A percentile compares a stretch with the other conserved stretches of the same genome.
phyloP scores from a whole-genome alignment of 2,329 filamentous ascomycete genomes.

The Diaporthe batatas region DNA sequence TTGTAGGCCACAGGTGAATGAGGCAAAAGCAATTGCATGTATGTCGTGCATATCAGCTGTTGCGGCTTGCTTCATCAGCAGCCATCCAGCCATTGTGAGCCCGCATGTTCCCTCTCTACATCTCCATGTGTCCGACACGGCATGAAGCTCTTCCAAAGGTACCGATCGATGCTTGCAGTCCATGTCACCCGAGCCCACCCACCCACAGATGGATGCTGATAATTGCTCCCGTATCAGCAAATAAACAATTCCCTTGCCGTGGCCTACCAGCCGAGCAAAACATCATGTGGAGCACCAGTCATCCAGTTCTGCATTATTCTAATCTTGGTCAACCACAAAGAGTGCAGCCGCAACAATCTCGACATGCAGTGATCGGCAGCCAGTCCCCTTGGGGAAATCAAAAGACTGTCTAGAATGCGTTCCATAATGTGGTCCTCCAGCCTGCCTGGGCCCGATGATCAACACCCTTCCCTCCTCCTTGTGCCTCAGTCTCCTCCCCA shows the following conservation, averaged over 20 bases:
- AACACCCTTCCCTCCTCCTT: constrained; percentile 1
- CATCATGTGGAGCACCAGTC: neutral
- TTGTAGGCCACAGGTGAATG: neutral
- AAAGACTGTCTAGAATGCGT: constrained; percentile 26
- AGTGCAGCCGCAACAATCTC: neutral
- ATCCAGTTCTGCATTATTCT: neutral
- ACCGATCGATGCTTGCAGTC: neutral
- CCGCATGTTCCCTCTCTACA: neutral
- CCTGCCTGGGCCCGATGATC: constrained; percentile 23
- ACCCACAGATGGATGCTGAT: neutral
- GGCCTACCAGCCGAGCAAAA: neutral
- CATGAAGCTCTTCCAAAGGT: neutral
- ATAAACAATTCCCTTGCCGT: too few relatives aligned
- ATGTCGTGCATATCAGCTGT: constrained; percentile 2
- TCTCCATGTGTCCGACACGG: neutral
- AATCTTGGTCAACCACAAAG: constrained; percentile 19
- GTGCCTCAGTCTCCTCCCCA: neutral
- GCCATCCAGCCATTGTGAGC: neutral
- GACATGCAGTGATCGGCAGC: constrained; percentile 26
- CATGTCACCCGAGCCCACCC: neutral
- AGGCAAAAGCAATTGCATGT: neutral
- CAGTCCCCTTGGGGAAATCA: constrained; percentile 30
- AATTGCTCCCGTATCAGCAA: neutral
- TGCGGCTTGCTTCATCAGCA: neutral
- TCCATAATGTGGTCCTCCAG: constrained; percentile 30